Base-by-base conservation (phyloP, 2,329 filamentous ascomycete genomes). In the Corinectria fuckeliana region DNA sequence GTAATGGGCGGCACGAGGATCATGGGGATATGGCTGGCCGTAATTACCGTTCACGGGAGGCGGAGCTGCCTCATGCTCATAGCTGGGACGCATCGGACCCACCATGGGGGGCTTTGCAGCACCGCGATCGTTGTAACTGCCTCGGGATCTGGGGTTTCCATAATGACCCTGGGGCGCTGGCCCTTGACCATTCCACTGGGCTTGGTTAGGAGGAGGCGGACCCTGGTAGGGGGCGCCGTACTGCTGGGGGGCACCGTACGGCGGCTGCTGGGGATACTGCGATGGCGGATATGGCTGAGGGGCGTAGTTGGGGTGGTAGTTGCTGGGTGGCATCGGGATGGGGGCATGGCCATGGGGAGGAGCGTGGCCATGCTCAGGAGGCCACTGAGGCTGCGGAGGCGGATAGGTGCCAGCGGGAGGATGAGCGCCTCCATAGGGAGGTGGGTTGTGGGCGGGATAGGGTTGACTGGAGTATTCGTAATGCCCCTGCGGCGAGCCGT, bases 221-320 rank as follows among this genome's bases (percentile, higher is more conserved):
- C 69, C 69, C 49, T 74, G 75, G 62, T 79, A 80, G 4, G 74
- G 72, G 32, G 72, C 69, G 10, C 64, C 62, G 34, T 79, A 79
- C 32, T 73, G 72, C 52, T 77, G 77, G 25, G 77, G 74, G 41
- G 77, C 71, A 11, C 73, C 74, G 61, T 83, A 83, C 13, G 77
- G 72, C 34, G 79, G 75, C 51, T 80, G 80, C 60, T 81, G 81
- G 11, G 76, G 68, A 58, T 79, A 78, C 52, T 80, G 77, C 21
- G 77, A 56, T 42, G 74, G 70, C 28, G 74, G 73, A 58, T 86
- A 88, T 8, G 78, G 72, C 66, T 87, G 86, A 38, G 82, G 81
- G 36, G 84, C 80, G 69, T 86, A 88, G 72, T 84, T 85, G 30
- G 83, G 83, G 64, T 86, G 85, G 67, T 87, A 87, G 67, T 83